A percentile compares a stretch with the other conserved stretches of the same genome.
These are phyloP conservation scores for Actinomucor elegans DNA, from an alignment of 371 early-diverging fungal species.

Conservation along the genomic window DNA sequence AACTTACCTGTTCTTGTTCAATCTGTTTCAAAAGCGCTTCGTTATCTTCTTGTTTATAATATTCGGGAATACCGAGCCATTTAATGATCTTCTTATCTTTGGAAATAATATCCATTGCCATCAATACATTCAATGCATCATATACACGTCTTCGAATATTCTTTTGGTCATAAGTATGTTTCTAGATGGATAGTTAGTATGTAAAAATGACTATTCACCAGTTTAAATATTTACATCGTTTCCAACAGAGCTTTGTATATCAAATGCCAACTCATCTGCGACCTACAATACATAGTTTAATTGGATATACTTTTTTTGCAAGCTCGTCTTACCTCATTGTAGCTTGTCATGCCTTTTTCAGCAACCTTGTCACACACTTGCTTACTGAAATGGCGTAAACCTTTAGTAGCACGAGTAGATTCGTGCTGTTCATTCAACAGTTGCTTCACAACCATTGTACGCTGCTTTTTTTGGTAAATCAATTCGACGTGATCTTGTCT, in stretches of 20 bases:
- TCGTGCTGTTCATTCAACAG: not conserved
- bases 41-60: conserved; percentile 9
- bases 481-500: conserved; percentile 12
- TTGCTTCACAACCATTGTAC: conserved; percentile 1
- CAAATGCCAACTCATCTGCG: conserved; percentile 28
- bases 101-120: conserved; percentile 71
- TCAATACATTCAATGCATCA: conserved; percentile 79
- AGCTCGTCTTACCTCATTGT: conserved; percentile 51
- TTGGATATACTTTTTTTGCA: not conserved
- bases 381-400: conserved; percentile 63
- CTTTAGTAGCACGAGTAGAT: conserved; percentile 36
- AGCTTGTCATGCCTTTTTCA: conserved; percentile 60
- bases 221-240: not conserved
- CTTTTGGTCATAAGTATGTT: conserved; percentile 60
- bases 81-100: conserved; percentile 70
- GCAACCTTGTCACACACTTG: conserved; percentile 69
- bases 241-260: conserved; percentile 18
- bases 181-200: conserved; percentile 8
- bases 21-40: conserved; percentile 10
- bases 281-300: conserved; percentile 11
- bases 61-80: conserved; percentile 64
- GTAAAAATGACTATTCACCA: too few species aligned
- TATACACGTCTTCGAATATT: conserved; percentile 81
- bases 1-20: conserved; percentile 16
- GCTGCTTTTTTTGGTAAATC: not conserved